These are phyloP conservation scores for Pinus taeda DNA, from an alignment of 75 land plant species.

Conservation along the genomic window DNA sequence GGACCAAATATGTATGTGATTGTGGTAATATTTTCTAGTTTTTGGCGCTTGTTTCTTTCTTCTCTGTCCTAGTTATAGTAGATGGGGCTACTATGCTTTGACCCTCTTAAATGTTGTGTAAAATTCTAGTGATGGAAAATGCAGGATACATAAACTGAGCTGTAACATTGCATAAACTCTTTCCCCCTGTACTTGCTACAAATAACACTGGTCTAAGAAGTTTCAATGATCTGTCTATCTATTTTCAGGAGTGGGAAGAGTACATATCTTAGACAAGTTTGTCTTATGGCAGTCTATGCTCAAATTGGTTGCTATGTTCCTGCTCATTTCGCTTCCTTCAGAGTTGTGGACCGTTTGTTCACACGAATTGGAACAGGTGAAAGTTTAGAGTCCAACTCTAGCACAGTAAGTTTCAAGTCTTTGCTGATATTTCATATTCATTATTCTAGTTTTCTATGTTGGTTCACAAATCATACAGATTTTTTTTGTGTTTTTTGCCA, in stretches of 20 bases:
- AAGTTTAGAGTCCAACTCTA: slow-evolving; percentile 86
- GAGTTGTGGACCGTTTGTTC: slow-evolving; percentile 88
- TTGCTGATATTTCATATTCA: neutral
- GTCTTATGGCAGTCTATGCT: slow-evolving; percentile 84
- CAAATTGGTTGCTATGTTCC: slow-evolving; percentile 99
- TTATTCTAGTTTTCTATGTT: neutral
- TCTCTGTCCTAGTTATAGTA: too few relatives aligned
- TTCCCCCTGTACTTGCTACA: neutral
- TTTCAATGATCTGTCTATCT: neutral
- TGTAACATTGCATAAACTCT: neutral
- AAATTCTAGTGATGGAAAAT: neutral
- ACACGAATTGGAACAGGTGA: slow-evolving; percentile 92
- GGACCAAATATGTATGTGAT: slow-evolving; percentile 96
- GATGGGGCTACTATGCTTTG: too few relatives aligned
- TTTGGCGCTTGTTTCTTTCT: neutral
- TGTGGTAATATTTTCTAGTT: neutral
- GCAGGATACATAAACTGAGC: neutral
- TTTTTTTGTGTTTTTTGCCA: too few relatives aligned
- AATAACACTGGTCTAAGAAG: neutral
- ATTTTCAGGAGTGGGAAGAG: slow-evolving; percentile 96
- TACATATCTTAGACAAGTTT: slow-evolving; percentile 96
- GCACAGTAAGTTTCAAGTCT: slow-evolving; percentile 60
- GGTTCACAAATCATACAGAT: neutral
- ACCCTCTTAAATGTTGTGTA: too few relatives aligned
- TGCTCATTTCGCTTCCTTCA: slow-evolving; percentile 83